phyloP scores from a whole-genome alignment of 208 protist species.

The Acanthamoeba culbertsoni region DNA sequence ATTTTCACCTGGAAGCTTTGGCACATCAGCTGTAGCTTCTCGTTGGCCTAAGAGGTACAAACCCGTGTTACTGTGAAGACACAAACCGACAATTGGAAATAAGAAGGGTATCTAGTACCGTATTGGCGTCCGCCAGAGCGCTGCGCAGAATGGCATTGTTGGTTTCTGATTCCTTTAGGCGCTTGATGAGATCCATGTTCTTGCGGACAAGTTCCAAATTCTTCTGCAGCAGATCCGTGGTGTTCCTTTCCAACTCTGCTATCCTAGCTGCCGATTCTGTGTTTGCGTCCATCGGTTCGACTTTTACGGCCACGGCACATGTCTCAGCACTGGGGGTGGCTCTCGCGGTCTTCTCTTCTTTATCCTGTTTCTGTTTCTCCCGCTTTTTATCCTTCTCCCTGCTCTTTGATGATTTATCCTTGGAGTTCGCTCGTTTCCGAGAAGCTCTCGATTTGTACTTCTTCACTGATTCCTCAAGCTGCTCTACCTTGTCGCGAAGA shows the following conservation, averaged over 20 bases:
- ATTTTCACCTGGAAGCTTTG: background rate
- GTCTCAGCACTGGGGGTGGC: no score
- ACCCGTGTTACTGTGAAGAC: background rate
- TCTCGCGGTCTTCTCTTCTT: background rate
- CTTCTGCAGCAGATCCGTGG: background rate
- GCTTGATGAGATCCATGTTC: slow-evolving; percentile 16
- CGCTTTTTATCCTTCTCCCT: background rate
- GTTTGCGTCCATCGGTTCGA: background rate
- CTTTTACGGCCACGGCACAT: background rate
- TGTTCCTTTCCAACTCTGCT: background rate
- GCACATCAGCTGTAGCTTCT: background rate
- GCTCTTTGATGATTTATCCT: no score
- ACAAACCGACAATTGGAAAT: background rate
- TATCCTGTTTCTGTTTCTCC: background rate
- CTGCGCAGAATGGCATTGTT: background rate
- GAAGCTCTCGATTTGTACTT: no score
- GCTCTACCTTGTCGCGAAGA: background rate
- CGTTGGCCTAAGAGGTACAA: background rate
- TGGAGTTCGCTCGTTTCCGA: no score
- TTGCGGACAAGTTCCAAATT: background rate
- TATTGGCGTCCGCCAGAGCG: background rate
- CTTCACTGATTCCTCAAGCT: background rate
- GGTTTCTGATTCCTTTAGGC: background rate
- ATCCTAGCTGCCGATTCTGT: background rate
- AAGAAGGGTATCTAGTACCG: background rate